Conservation (phyloP, 305 asterid genomes). For the Plantago rigida region DNA sequence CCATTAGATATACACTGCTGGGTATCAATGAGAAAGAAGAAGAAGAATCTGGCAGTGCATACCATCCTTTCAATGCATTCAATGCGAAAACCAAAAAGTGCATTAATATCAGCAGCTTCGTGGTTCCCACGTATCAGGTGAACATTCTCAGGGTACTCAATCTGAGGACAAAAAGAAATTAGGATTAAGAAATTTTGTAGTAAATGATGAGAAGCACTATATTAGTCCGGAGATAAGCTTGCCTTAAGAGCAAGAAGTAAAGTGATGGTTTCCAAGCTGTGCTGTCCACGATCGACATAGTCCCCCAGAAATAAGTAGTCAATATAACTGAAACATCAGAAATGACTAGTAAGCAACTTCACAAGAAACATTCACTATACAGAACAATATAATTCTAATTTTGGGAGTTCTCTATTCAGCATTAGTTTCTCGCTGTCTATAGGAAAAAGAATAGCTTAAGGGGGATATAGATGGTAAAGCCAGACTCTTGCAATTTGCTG, state of each 20-base stretch:
- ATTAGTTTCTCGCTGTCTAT: constrained; percentile 10
- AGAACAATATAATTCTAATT: neutral
- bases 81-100: constrained; percentile 96
- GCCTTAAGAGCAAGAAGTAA: constrained; percentile 96
- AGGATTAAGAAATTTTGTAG: constrained; percentile 6
- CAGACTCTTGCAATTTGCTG: neutral
- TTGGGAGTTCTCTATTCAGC: constrained; percentile 4
- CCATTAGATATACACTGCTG: constrained; percentile 23
- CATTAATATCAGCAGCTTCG: constrained; percentile 98
- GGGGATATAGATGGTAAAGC: neutral
- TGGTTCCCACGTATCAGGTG: constrained; percentile 99
- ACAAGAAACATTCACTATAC: constrained; percentile 3
- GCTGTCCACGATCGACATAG: constrained; percentile 99
- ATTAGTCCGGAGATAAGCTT: constrained; percentile 25
- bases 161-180: constrained; percentile 35
- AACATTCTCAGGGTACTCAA: constrained; percentile 85
- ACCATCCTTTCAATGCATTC: constrained; percentile 99
- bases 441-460: neutral
- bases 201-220: neutral
- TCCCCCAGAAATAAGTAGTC: constrained; percentile 97
- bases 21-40: neutral
- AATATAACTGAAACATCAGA: constrained; percentile 64
- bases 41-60: constrained; percentile 22
- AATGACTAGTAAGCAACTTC: constrained; percentile 20
- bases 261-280: constrained; percentile 97